Conservation (phyloP, 169 alveolate species). For the Perkinsus olseni region DNA sequence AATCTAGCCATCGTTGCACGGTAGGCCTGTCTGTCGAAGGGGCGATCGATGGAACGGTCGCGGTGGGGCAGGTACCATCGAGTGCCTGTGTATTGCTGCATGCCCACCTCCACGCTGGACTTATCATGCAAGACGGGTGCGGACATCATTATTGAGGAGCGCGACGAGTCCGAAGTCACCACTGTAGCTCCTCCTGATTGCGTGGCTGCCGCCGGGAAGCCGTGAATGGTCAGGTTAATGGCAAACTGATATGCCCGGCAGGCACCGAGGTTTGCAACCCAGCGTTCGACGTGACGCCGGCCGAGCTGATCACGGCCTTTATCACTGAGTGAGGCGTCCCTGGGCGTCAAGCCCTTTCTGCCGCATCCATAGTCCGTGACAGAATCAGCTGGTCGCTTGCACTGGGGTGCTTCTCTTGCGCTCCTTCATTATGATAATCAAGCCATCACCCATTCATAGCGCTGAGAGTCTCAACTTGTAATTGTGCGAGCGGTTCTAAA, state of each 20-base stretch:
- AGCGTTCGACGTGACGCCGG: conserved; percentile 18
- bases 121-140: background rate
- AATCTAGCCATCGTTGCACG: background rate
- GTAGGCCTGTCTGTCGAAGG: background rate
- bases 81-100: background rate
- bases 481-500: no score
- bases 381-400: no score
- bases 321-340: conserved; percentile 3
- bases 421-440: no score
- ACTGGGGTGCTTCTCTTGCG: no score
- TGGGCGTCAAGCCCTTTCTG: background rate
- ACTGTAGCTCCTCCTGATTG: background rate
- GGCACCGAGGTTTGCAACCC: background rate
- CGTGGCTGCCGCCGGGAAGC: background rate
- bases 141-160: conserved; percentile 3
- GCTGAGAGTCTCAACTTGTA: no score
- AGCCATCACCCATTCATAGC: no score
- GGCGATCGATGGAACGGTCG: background rate
- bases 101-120: conserved; percentile 2
- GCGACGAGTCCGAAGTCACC: background rate
- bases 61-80: background rate
- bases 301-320: conserved; percentile 16
- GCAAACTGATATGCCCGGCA: background rate
- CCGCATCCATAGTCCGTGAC: background rate
- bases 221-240: background rate